Evolutionary conservation across 2,329 filamentous ascomycete genomes (phyloP).

Genomic region (Nigrospora osmanthi): DNA sequence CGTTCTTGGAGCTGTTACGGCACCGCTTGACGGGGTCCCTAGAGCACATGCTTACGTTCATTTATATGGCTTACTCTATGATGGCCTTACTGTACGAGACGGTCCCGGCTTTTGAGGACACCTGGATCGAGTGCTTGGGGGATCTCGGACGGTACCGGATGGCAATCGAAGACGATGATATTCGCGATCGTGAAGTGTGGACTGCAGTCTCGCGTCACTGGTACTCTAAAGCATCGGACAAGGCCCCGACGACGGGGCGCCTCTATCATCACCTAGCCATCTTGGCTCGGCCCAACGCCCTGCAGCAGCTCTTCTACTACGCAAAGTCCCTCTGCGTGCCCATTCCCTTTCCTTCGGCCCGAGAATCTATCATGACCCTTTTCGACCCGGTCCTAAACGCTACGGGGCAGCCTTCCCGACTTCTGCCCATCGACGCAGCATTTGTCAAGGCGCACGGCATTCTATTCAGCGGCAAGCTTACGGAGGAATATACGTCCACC

Average conservation of each 20-base stretch:
- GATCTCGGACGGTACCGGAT: conserved; percentile 81
- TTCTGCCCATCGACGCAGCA: conserved; percentile 42
- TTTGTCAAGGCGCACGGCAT: conserved; percentile 60
- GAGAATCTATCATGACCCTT: conserved; percentile 62
- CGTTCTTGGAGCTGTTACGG: conserved; percentile 69
- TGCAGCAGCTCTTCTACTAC: conserved; percentile 69
- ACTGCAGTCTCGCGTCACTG: conserved; percentile 71
- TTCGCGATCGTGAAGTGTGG: conserved; percentile 72
- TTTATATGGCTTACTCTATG: conserved; percentile 85
- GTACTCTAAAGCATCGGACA: conserved; percentile 78
- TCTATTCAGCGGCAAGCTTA: conserved; percentile 46
- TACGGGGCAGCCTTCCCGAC: conserved; percentile 20
- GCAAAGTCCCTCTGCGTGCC: conserved; percentile 61
- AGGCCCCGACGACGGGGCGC: conserved; percentile 65
- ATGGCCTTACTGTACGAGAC: conserved; percentile 83
- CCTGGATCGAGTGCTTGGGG: conserved; percentile 89
- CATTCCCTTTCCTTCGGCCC: conserved; percentile 58
- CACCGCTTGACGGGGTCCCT: conserved; percentile 67
- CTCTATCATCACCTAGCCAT: conserved; percentile 88
- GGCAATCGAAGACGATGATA: conserved; percentile 82
- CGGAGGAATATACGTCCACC: conserved; percentile 36
- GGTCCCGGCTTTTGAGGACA: conserved; percentile 73
- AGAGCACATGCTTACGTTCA: conserved; percentile 87
- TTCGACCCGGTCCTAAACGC: conserved; percentile 50
- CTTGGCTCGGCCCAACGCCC: conserved; percentile 58